phyloP scores from a whole-genome alignment of 2,329 filamentous ascomycete genomes.

The Sporothrix pseudoabietina region DNA sequence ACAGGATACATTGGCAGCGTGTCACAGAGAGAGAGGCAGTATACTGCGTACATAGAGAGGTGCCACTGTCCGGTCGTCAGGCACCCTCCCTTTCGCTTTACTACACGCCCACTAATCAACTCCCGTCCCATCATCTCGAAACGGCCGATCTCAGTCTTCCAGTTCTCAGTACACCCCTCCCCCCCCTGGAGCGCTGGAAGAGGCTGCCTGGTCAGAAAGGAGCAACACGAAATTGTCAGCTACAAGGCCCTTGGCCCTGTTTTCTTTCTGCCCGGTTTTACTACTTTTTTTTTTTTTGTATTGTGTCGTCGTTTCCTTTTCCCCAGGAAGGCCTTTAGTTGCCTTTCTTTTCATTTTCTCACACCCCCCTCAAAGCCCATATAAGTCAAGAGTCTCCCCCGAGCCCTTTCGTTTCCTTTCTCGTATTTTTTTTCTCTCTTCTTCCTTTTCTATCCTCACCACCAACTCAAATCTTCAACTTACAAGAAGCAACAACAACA shows the following conservation, averaged over 20 bases:
- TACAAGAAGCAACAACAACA: not conserved
- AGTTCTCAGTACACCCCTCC: not conserved
- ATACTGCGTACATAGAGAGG: no score
- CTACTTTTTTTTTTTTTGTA: not conserved
- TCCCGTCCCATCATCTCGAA: slow-evolving; percentile 34
- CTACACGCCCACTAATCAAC: slow-evolving; percentile 20
- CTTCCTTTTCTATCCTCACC: slow-evolving; percentile 9
- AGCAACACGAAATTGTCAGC: slow-evolving; percentile 24
- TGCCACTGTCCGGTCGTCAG: not conserved
- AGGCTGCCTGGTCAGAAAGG: slow-evolving; percentile 24
- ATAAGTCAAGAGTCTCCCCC: slow-evolving; percentile 17
- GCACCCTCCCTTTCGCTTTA: not conserved
- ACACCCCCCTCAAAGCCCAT: slow-evolving; percentile 19
- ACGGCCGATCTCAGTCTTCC: slow-evolving; percentile 33
- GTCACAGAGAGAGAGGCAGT: not conserved
- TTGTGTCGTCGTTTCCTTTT: not conserved
- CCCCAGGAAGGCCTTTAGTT: not conserved
- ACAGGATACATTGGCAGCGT: slow-evolving; percentile 24
- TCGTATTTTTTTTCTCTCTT: not conserved
- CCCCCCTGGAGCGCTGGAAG: not conserved
- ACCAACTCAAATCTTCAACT: slow-evolving; percentile 18
- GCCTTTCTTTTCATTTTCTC: slow-evolving; percentile 20
- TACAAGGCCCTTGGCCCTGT: slow-evolving; percentile 20
- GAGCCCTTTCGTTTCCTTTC: slow-evolving; percentile 13
- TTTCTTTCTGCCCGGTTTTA: slow-evolving; percentile 22